These are phyloP conservation scores for Colletotrichum brevisporum DNA, from an alignment of 2,329 filamentous ascomycete species.

Conservation along the genomic window DNA sequence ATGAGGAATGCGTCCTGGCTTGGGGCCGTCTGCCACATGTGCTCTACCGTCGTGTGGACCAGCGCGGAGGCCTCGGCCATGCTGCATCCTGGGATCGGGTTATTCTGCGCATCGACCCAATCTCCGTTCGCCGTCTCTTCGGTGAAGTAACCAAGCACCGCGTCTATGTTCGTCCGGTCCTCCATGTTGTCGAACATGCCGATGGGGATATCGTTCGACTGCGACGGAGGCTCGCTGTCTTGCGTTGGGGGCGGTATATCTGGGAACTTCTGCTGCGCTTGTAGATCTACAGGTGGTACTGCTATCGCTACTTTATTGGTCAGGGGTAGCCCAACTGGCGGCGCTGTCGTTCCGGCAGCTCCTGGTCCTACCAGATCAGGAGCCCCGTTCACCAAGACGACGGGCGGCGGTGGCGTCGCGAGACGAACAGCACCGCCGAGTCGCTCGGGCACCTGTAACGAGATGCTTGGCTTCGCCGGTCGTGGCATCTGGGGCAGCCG, in stretches of 20 bases:
- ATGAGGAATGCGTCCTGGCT: conserved; percentile 71
- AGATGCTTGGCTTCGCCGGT: conserved; percentile 55
- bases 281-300: conserved; percentile 2
- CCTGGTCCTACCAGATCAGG: conserved; percentile 40
- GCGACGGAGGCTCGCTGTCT: not conserved
- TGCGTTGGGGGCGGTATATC: not conserved
- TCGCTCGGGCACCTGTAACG: conserved; percentile 63
- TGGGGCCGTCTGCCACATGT: conserved; percentile 64
- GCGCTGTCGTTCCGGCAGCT: not conserved
- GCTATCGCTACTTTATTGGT: not conserved
- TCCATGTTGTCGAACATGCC: conserved; percentile 50
- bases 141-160: conserved; percentile 69
- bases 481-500: conserved; percentile 38
- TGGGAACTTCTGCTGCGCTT: conserved; percentile 12
- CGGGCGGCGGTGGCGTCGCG: conserved; percentile 70
- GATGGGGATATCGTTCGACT: conserved; percentile 32
- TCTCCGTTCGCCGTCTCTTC: conserved; percentile 63
- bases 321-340: not conserved
- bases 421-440: conserved; percentile 72
- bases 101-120: conserved; percentile 66
- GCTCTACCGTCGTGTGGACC: conserved; percentile 66
- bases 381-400: conserved; percentile 66
- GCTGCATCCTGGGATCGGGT: conserved; percentile 57
- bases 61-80: conserved; percentile 69
- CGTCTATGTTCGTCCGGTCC: conserved; percentile 69